Evolutionary conservation across 2,329 filamentous ascomycete species (phyloP).

Genomic region (Ophiostoma himal-ulmi): DNA sequence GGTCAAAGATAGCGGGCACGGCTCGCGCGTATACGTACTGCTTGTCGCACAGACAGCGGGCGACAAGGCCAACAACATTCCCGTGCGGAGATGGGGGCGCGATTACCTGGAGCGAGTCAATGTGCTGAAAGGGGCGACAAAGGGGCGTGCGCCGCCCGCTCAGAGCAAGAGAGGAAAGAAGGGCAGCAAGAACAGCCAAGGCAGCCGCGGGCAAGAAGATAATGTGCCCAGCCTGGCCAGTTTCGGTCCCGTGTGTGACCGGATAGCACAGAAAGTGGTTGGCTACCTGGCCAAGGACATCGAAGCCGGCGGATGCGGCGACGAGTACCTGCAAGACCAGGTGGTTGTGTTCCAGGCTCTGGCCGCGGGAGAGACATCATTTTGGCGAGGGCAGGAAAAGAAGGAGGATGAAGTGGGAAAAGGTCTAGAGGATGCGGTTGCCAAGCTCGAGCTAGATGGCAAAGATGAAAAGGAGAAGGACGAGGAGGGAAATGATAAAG

Average conservation of each 20-base stretch:
- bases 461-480: neutral
- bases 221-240: neutral
- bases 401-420: neutral
- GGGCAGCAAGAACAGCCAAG: neutral
- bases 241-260: constrained; percentile 27
- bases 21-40: constrained; percentile 50
- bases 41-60: constrained; percentile 47
- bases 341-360: constrained; percentile 55
- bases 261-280: constrained; percentile 35
- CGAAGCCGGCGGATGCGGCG: constrained; percentile 41
- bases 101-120: constrained; percentile 34
- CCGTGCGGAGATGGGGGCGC: constrained; percentile 38
- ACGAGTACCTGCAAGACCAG: constrained; percentile 57
- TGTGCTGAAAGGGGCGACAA: constrained; percentile 25
- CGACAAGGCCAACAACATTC: constrained; percentile 15
- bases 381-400: constrained; percentile 33
- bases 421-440: constrained; percentile 24
- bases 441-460: neutral
- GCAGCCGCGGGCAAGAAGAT: neutral
- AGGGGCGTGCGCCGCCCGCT: constrained; percentile 1
- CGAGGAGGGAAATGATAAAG: neutral
- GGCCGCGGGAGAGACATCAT: constrained; percentile 46
- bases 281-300: constrained; percentile 43
- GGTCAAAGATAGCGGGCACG: constrained; percentile 47
- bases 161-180: constrained; percentile 4